Evolutionary conservation across 139 green algal species (phyloP), one percentile per base, ranked within the genome.

Genomic region (Coelastrella sp.): DNA sequence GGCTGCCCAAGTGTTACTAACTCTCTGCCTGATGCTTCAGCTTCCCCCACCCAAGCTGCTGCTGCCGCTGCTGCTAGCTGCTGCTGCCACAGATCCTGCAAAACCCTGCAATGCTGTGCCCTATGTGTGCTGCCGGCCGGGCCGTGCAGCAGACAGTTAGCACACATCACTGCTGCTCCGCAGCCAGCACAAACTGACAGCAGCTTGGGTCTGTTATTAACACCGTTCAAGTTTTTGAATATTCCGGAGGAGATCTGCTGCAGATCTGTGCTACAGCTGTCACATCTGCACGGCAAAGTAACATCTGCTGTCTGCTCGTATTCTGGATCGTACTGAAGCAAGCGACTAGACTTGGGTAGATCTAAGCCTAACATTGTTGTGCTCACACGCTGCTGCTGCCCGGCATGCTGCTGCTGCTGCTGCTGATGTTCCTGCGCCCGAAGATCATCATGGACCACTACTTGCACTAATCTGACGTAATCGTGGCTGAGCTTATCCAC

Each of bases 151-250:
- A 71, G 14, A 71, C 61, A 71, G 11, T 71, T 10, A 19, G 3
- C 74, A 81, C 74, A 81, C 32, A 54, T 59, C 74, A 81, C 32
- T 81, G 22, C 74, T 81, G 23, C 74, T 16, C 74, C 74, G 14
- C 74, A 59, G 20, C 11, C 74, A 81, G 74, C 74, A 81, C 32
- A 59, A 32, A 81, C 32, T 16, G 74, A 10, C 61, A 71, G 61
- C 11, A 19, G 11, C 14, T 71, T 71, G 11, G 61, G 61, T 10
- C 11, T 10, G 11, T 10, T 71, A 13, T 10, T 71, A 19, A 10
- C 14, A 71, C 61, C 14, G 61, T 13, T 71, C 61, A 71, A 5
- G 61, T 71, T 71, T 10, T 10, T 13, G 11, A 71, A 19, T 19
- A 5, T 19, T 19, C 61, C 61, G 11, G 61, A 10, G 11, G 61